Evolutionary conservation across 495 filamentous ascomycete species (phyloP), one percentile per base, ranked within the genome.

Genomic region (Hypoxylon fragiforme): DNA sequence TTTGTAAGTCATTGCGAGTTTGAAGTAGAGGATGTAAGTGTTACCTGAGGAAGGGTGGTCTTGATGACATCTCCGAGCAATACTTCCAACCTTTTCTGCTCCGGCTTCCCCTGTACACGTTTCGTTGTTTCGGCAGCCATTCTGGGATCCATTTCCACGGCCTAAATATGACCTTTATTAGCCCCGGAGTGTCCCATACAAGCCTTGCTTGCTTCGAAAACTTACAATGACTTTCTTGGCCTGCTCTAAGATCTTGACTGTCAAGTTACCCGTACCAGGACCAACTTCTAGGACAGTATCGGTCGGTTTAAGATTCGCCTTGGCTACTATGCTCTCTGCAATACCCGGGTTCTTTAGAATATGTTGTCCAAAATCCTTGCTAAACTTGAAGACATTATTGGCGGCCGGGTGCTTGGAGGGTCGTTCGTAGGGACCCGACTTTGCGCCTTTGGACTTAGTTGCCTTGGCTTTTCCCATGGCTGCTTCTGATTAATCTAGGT

Each of bases 61-160:
- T 96, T 97, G 67, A 96, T 92, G 44, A 96, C 91, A 69, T 97
- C 92, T 9, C 92, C 94, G 1, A 97, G 77, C 31, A 95, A 76
- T 19, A 97, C 83, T 41, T 95, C 89, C 32, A 97, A 72, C 57
- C 85, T 79, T 64, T 90, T 92, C 60, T 86, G 84, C 50, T 85
- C 78, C 2, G 91, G 88, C 32, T 83, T 92, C 13, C 87, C 90
- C 68, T 95, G 90, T 20, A 97, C 90, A 52, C 91, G 87, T 67
- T 97, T 97, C 36, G 92, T 96, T 57, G 96, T 82, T 70, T 97
- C 94, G 20, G 92, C 92, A 3, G 92, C 92, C 94, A 97, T 97
- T 63, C 92, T 81, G 36, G 92, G 92, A 70, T 97, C 92, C 73
- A 95, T 81, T 75, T 97, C 92, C 24, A 96, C 90, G 1, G 56